Evolutionary conservation across 139 green algal species (phyloP), one percentile per base, ranked within the genome.

Genomic region (Gonium pectorale): DNA sequence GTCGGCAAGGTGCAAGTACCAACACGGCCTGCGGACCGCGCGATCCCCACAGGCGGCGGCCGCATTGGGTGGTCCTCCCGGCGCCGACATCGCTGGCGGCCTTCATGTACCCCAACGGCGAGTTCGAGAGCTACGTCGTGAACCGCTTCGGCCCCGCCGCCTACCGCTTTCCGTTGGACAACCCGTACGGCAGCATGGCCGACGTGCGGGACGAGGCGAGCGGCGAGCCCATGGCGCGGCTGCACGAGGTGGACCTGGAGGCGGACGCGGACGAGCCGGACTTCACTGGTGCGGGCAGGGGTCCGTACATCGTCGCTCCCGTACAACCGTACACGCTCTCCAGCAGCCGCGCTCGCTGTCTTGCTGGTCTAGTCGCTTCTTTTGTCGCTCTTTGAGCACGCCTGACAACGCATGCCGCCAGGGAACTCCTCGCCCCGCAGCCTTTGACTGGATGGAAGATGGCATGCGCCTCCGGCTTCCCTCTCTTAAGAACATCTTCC

Each of bases 251-350:
- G 54, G 54, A 69, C 38, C 29, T 81, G 4, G n/a, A 27, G 40
- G 26, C 31, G 38, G 73, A 81, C 38, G 54, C 40, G 27, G 56
- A 69, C 38, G 73, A 81, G 73, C 73, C 73, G 56, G 73, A 81
- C 52, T 81, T 69, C 27, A 37, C 52, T 33, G 72, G 72, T 80
- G 26, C 5, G 72, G 19, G 60, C 13, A 21, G 8, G 54, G 54
- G n/a, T n/a, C n/a, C n/a, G n/a, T n/a, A n/a, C n/a, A n/a, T n/a
- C n/a, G n/a, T n/a, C n/a, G n/a, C n/a, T n/a, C n/a, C n/a, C n/a
- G n/a, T n/a, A n/a, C n/a, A n/a, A n/a, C n/a, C n/a, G n/a, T n/a
- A n/a, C n/a, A n/a, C n/a, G n/a, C n/a, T n/a, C n/a, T n/a, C n/a
- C n/a, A n/a, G n/a, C n/a, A n/a, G n/a, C n/a, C n/a, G n/a, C n/a